These are phyloP conservation scores for Globisporangium spiculum DNA, from an alignment of 352 stramenopile species.

Conservation along the genomic window DNA sequence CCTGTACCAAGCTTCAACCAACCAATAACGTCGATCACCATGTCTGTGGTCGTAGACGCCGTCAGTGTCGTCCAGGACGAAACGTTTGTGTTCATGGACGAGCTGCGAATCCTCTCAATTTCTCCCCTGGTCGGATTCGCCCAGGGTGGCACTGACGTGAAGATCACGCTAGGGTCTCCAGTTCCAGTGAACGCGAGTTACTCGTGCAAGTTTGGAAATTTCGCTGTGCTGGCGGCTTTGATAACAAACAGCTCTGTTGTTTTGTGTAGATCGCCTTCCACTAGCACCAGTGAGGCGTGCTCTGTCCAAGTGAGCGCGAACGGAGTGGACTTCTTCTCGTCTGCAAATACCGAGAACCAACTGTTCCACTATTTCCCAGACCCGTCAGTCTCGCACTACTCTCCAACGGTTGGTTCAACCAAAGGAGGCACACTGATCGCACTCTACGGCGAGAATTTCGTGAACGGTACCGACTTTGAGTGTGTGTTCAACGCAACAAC, in stretches of 20 bases:
- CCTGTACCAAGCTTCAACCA: conserved; percentile 3
- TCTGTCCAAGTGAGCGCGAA: conserved; percentile 36
- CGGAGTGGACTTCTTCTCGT: conserved; percentile 37
- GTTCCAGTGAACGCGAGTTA: conserved; percentile 11
- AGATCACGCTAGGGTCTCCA: conserved; percentile 15
- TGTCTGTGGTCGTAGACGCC: conserved; percentile 30
- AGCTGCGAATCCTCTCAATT: conserved; percentile 24
- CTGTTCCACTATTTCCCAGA: conserved; percentile 24
- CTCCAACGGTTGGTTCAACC: conserved; percentile 27
- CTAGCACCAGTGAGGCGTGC: conserved; percentile 4
- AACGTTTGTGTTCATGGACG: conserved; percentile 11
- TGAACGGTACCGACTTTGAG: conserved; percentile 18
- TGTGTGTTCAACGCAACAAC: conserved; percentile 31
- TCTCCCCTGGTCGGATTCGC: conserved; percentile 25
- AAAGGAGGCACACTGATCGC: conserved; percentile 34
- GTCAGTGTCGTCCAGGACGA: conserved; percentile 20
- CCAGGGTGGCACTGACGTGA: conserved; percentile 20
- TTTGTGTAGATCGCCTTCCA: conserved; percentile 27
- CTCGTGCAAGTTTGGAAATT: conserved; percentile 30
- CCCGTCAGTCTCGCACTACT: conserved; percentile 25
- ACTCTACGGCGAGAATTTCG: conserved; percentile 30
- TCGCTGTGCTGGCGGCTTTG: background rate
- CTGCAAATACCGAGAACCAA: conserved; percentile 3
- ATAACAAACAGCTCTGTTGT: conserved; percentile 17
- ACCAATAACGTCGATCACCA: background rate